Base-by-base conservation (phyloP, 1,139 yeast species). In the Candida sojae region DNA sequence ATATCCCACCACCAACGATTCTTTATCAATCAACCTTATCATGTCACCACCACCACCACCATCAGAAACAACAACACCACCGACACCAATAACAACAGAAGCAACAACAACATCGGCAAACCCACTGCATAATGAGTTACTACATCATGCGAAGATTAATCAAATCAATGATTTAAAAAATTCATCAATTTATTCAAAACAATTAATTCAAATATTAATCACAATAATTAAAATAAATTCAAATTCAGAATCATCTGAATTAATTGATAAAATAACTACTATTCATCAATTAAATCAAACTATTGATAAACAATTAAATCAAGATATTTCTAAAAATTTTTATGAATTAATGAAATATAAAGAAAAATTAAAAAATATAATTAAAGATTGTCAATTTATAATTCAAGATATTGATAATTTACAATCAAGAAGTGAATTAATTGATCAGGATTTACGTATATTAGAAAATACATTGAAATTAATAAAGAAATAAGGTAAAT, bases 391-490 rank as follows among this genome's bases (percentile, higher is more conserved):
- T 36, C 46, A 56, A 11, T 48, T 53, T 33, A 35, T 32, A n/a
- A 23, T 45, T 4, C 44, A 48, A 50, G 67, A 65, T 36, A 63
- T 70, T 7, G 74, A 74, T 25, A 62, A 59, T 35, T 62, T 79
- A 8, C 83, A 78, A 55, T 55, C 61, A n/a, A 60, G 69, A 43
- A 64, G 72, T 4, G 83, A 79, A 51, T 48, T 67, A 7, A 56
- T 77, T 3, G 82, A 80, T 57, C 78, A 73, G 49, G 76, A 78
- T 32, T 55, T 80, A 40, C 62, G 84, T 37, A 72, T 78, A 6
- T 59, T 80, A 33, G 84, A 80, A 53, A 60, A 67, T 44, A 67
- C 75, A 1, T 46, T 63, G 25, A 56, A 53, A 33, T 49, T 59
- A 58, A 67, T 49, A 32, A 55, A 43, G 46, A 42, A 46, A 52